A percentile compares a stretch with the other conserved stretches of the same genome.
phyloP scores from a whole-genome alignment of 352 stramenopile species.

The Phytophthora parvispora region DNA sequence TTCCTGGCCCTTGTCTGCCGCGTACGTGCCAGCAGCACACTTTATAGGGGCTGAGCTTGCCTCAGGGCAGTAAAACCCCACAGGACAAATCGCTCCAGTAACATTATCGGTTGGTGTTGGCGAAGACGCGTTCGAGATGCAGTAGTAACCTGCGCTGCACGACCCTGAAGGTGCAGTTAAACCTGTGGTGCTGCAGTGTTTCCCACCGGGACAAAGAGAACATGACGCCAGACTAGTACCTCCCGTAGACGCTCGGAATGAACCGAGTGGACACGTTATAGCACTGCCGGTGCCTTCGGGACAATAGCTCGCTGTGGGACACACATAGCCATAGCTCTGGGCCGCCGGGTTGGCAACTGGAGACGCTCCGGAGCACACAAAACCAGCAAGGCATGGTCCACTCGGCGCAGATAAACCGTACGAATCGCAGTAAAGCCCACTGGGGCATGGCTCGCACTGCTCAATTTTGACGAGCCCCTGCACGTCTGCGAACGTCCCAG shows the following conservation, averaged over 20 bases:
- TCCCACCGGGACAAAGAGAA: constrained; percentile 66
- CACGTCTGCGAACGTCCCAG: constrained; percentile 64
- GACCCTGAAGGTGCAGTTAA: constrained; percentile 57
- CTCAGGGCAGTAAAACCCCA: constrained; percentile 70
- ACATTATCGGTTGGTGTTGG: constrained; percentile 57
- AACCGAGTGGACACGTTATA: constrained; percentile 70
- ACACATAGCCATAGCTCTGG: constrained; percentile 64
- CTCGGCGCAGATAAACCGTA: constrained; percentile 67
- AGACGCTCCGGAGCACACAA: constrained; percentile 67
- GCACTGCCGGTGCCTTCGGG: constrained; percentile 62
- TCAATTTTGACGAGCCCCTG: constrained; percentile 70
- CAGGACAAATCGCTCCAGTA: constrained; percentile 60
- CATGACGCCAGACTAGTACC: constrained; percentile 74
- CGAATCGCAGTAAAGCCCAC: constrained; percentile 92
- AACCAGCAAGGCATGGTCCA: constrained; percentile 70
- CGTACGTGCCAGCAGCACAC: constrained; percentile 58
- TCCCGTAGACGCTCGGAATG: constrained; percentile 57
- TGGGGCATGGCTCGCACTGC: constrained; percentile 86
- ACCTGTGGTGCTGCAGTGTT: constrained; percentile 57
- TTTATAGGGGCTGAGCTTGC: constrained; percentile 55
- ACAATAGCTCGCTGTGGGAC: constrained; percentile 80
- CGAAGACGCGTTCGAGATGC: constrained; percentile 50
- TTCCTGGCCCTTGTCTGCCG: constrained; percentile 29
- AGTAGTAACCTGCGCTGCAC: constrained; percentile 91
- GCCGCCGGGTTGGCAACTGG: constrained; percentile 65